Evolutionary conservation across 1,284 basidiomycete genomes (phyloP), one percentile per base, ranked within the genome.

Genomic region (Cryptococcus sp.): DNA sequence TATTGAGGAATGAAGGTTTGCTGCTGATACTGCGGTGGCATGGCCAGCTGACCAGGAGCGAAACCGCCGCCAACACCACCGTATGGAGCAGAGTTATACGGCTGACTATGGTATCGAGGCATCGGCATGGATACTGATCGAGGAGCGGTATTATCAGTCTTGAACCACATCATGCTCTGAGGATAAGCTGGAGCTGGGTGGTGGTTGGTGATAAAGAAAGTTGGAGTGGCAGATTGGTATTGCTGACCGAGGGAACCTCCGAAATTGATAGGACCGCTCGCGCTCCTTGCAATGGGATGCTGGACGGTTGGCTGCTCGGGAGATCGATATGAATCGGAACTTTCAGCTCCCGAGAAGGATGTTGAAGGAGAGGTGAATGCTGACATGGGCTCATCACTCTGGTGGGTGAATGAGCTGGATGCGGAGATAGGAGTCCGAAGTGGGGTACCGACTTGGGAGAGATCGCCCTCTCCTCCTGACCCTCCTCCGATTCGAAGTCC

Each of bases 1-100:
- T 41, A 41, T 41, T 41, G 38, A n/a, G 38, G 38, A 31, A 60
- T 57, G n/a, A 66, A 49, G 30, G 53, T 44, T 42, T 58, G 61
- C 14, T 63, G 64, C 11, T 23, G 23, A 13, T 41, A 41, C 5
- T 61, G 42, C n/a, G 59, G 55, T 3, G 65, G 67, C 1, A 68
- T 52, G 7, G 65, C 48, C 14, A 70, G 50, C 56, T 70, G 68
- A n/a, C 56, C 52, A 7, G 67, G 53, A 23, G 58, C 50, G 51
- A 69, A 69, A 6, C 65, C 66, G 5, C 61, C 65, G n/a, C 61
- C 65, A 23, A 64, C 62, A 15, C 61, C 45, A n/a, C 35, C 46
- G 49, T 53, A 36, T 32, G 43, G 52, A 6, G 52, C 52, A 23
- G 45, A 53, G 10, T 23, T 15, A 31, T 53, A 53, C 13, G 52